Conservation (phyloP, 2,329 filamentous ascomycete genomes). For the Gnomoniopsis sp. region DNA sequence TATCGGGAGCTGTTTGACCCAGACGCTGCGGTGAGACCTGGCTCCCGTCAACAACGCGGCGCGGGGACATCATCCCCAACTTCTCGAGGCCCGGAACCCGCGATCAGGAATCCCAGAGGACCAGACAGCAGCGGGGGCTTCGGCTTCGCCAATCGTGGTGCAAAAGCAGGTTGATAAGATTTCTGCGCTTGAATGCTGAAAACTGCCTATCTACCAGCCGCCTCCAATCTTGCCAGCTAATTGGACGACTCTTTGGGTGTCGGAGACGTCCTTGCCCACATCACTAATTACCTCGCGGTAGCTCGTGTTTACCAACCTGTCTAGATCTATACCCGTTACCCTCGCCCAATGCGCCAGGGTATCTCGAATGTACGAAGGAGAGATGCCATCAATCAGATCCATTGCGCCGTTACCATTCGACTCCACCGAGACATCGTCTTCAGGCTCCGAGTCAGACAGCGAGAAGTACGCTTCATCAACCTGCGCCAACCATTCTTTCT, state of each 20-base stretch:
- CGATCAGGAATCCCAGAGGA: constrained; percentile 71
- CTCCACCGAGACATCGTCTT: constrained; percentile 20
- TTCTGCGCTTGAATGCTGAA: constrained; percentile 24
- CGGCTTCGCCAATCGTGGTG: constrained; percentile 67
- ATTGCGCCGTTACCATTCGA: constrained; percentile 27
- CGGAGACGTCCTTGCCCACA: constrained; percentile 73
- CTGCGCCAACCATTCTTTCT: constrained; percentile 78
- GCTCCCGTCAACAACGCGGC: constrained; percentile 44
- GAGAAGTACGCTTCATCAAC: constrained; percentile 93
- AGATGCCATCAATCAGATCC: constrained; percentile 61
- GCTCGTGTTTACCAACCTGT: constrained; percentile 76
- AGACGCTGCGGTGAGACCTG: constrained; percentile 63
- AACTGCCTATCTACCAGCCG: constrained; percentile 66
- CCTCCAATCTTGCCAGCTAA: constrained; percentile 88
- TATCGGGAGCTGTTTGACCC: constrained; percentile 74
- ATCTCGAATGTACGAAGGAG: constrained; percentile 61
- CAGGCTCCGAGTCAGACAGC: constrained; percentile 51
- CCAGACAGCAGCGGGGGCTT: constrained; percentile 78
- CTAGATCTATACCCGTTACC: constrained; percentile 66
- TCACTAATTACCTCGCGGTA: constrained; percentile 93
- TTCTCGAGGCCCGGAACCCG: constrained; percentile 59
- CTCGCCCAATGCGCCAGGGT: constrained; percentile 73
- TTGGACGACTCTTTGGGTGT: constrained; percentile 80
- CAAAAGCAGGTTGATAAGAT: constrained; percentile 40
- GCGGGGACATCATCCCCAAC: constrained; percentile 36